Evolutionary conservation across 1,284 basidiomycete genomes (phyloP).

Genomic region (Inonotus hispidus): DNA sequence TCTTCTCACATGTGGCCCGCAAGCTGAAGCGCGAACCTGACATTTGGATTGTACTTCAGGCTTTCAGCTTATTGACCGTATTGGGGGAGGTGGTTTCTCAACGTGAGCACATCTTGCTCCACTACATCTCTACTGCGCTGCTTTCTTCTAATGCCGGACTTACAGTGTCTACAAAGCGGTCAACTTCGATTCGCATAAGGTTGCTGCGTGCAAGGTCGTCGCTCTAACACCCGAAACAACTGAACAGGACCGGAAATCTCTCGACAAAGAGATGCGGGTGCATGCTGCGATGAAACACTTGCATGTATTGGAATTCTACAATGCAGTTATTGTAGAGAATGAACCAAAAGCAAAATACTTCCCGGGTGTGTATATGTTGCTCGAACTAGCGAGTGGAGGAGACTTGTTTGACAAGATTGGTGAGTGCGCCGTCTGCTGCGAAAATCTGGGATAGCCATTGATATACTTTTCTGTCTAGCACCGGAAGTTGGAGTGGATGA

Average conservation of each 20-base stretch:
- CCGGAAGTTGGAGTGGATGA: conserved; percentile 87
- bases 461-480: conserved; percentile 36
- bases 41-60: conserved; percentile 35
- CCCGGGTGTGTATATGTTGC: conserved; percentile 86
- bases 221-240: conserved; percentile 54
- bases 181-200: conserved; percentile 54
- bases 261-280: conserved; percentile 92
- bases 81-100: conserved; percentile 84
- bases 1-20: not conserved
- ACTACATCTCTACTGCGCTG: not conserved
- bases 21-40: not conserved
- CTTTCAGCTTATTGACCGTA: conserved; percentile 65
- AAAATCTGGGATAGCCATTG: not conserved
- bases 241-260: conserved; percentile 64
- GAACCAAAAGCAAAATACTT: conserved; percentile 54
- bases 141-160: not conserved
- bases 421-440: conserved; percentile 30
- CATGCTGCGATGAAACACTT: conserved; percentile 79
- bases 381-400: conserved; percentile 91
- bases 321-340: conserved; percentile 69
- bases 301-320: conserved; percentile 84
- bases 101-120: conserved; percentile 41
- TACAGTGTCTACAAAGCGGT: conserved; percentile 80
- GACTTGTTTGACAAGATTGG: conserved; percentile 99
- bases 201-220: conserved; percentile 87